Percentiles rank a stretch among this genome's conserved stretches.
These are phyloP conservation scores for Penicillium antarcticum DNA, from an alignment of 495 filamentous ascomycete genomes.

Conservation along the genomic window DNA sequence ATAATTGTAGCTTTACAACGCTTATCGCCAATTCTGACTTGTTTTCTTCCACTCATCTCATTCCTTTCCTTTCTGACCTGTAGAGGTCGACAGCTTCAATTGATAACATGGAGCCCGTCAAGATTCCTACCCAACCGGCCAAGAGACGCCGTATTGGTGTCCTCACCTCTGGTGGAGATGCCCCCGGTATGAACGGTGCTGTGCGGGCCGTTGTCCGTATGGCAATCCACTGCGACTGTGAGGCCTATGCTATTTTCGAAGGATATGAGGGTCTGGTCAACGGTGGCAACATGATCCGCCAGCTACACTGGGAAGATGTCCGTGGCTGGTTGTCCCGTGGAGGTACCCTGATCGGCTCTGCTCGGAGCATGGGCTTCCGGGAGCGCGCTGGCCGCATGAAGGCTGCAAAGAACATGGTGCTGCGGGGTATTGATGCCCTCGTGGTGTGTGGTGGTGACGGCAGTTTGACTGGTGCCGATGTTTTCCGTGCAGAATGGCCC, in stretches of 20 bases:
- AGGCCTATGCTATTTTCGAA: constrained; percentile 87
- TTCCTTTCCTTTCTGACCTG: constrained; percentile 11
- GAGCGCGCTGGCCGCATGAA: constrained; percentile 76
- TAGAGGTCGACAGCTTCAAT: constrained; percentile 12
- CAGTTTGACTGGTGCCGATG: constrained; percentile 93
- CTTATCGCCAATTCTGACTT: constrained; percentile 8
- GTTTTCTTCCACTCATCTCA: constrained; percentile 4
- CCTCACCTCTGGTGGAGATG: constrained; percentile 96
- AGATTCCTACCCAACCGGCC: constrained; percentile 33
- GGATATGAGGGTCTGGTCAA: constrained; percentile 95
- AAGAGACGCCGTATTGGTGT: constrained; percentile 83
- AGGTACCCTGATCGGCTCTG: constrained; percentile 95
- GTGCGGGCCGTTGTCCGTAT: constrained; percentile 93
- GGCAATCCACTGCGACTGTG: constrained; percentile 81
- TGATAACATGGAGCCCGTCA: constrained; percentile 32
- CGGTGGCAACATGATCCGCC: constrained; percentile 80
- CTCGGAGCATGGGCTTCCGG: constrained; percentile 83
- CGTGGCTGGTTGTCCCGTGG: constrained; percentile 92
- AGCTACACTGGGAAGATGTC: constrained; percentile 92
- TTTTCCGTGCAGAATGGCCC: constrained; percentile 89
- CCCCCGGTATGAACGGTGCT: constrained; percentile 95
- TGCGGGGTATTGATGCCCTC: constrained; percentile 90
- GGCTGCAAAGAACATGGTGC: constrained; percentile 89
- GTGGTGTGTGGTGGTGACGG: constrained; percentile 98
- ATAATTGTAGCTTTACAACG: constrained; percentile 11